Evolutionary conservation across 1,284 basidiomycete genomes (phyloP).

Genomic region (Fereydounia khargensis): DNA sequence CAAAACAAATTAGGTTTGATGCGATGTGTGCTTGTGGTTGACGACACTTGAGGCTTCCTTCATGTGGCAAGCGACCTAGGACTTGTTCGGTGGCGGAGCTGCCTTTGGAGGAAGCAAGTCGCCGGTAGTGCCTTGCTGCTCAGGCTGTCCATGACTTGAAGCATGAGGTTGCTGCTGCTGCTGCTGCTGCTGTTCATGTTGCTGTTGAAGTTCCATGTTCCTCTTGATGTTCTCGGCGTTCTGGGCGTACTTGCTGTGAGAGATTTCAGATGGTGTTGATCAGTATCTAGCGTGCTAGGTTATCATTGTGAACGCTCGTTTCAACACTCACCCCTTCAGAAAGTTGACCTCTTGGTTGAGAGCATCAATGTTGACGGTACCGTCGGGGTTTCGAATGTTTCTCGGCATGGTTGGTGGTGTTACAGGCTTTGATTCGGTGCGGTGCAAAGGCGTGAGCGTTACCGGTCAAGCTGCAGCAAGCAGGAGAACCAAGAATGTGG

Average conservation of each 20-base stretch:
- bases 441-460: too few relatives aligned
- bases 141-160: not conserved
- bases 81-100: too few relatives aligned
- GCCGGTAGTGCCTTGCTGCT: too few relatives aligned
- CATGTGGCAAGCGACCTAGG: too few relatives aligned
- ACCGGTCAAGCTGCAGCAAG: not conserved
- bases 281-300: not conserved
- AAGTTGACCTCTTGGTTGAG: constrained; percentile 24
- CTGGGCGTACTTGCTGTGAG: constrained; percentile 30
- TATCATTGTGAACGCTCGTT: not conserved
- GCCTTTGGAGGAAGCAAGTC: too few relatives aligned
- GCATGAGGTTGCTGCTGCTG: not conserved
- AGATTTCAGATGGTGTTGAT: not conserved
- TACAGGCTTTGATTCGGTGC: too few relatives aligned
- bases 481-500: too few relatives aligned
- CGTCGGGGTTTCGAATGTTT: constrained; percentile 29
- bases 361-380: constrained; percentile 35
- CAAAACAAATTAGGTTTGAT: too few relatives aligned
- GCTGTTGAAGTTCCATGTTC: constrained; percentile 14
- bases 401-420: constrained; percentile 25
- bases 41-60: too few relatives aligned
- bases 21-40: too few relatives aligned
- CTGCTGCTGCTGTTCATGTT: constrained; percentile 2
- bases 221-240: constrained; percentile 26
- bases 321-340: constrained; percentile 24